Evolutionary conservation across 495 filamentous ascomycete genomes (phyloP).

Genomic region (Gamarada debralockiae): DNA sequence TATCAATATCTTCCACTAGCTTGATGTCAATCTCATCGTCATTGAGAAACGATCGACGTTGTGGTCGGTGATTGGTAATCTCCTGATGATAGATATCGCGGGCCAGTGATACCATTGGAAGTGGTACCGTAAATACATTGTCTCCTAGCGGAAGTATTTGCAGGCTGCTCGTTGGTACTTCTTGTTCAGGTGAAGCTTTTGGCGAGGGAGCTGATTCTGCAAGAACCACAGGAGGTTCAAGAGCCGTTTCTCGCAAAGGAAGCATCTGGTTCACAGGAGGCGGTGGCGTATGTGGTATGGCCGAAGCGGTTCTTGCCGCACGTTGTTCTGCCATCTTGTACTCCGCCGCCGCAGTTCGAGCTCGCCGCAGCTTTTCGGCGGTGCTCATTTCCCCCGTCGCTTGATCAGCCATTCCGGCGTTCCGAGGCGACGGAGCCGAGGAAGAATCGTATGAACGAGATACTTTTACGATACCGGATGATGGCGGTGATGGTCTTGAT

Average conservation of each 20-base stretch:
- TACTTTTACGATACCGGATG: not conserved
- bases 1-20: constrained; percentile 19
- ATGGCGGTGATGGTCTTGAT: not conserved
- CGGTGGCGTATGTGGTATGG: constrained; percentile 1
- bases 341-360: not conserved
- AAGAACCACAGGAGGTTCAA: not conserved
- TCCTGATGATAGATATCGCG: constrained; percentile 18
- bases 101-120: constrained; percentile 16
- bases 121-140: constrained; percentile 16
- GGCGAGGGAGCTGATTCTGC: not conserved
- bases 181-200: not conserved
- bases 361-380: not conserved
- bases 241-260: constrained; percentile 1
- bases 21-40: constrained; percentile 3
- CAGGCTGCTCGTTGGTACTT: not conserved
- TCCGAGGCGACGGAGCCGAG: not conserved
- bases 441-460: not conserved
- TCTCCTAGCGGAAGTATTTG: not conserved
- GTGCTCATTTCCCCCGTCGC: not conserved
- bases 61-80: constrained; percentile 8
- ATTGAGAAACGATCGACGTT: constrained; percentile 12
- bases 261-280: not conserved
- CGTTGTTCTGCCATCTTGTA: constrained; percentile 1
- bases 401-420: not conserved
- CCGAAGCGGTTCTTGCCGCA: constrained; percentile 6